Evolutionary conservation across 768 basidiomycete species (phyloP).

Genomic region (Austroboletus eburneus): DNA sequence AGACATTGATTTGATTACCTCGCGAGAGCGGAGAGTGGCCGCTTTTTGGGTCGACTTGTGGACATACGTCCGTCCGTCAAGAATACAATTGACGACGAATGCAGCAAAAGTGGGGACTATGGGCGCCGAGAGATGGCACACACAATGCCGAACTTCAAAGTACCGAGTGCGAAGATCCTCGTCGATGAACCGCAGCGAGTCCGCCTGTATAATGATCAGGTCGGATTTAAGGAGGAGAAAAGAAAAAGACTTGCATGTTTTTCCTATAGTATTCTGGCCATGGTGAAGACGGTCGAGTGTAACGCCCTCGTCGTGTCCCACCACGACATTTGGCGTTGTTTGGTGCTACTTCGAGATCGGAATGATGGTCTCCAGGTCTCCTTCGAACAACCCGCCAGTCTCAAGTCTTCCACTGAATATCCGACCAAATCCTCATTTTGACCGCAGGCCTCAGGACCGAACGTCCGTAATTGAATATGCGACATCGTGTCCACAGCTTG

Average conservation of each 20-base stretch:
- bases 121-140: conserved; percentile 23
- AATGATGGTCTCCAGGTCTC: too few species aligned
- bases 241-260: conserved; percentile 47
- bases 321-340: too few species aligned
- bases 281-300: conserved; percentile 72
- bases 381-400: too few species aligned
- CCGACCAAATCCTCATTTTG: too few species aligned
- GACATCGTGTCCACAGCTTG: too few species aligned
- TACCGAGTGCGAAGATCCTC: conserved; percentile 68
- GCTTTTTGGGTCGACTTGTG: conserved; percentile 80
- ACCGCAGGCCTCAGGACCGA: too few species aligned
- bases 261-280: conserved; percentile 71
- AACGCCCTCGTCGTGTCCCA: conserved; percentile 61
- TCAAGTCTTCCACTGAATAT: too few species aligned
- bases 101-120: conserved; percentile 36
- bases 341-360: too few species aligned
- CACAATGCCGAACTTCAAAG: conserved; percentile 82
- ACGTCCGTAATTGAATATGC: too few species aligned
- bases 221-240: neutral
- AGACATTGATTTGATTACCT: conserved; percentile 42
- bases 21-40: conserved; percentile 65
- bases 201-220: conserved; percentile 45
- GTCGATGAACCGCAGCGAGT: conserved; percentile 69
- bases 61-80: conserved; percentile 72
- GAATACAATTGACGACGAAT: conserved; percentile 72